Conservation (phyloP, 2,329 filamentous ascomycete genomes). For the Fusarium sp. region DNA sequence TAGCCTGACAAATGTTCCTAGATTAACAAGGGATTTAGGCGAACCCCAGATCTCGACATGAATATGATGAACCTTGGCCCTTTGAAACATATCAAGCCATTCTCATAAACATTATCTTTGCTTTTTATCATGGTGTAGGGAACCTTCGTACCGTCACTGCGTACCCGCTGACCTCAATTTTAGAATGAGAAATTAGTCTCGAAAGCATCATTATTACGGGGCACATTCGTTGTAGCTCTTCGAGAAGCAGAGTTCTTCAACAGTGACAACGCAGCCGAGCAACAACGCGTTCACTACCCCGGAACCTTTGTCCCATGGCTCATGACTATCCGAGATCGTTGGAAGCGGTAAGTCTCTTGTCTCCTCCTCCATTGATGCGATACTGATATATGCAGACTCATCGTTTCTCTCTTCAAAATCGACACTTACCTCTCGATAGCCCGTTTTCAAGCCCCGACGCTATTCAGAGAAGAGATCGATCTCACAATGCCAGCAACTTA, state of each 20-base stretch:
- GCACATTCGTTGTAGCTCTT: conserved; percentile 47
- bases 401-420: conserved; percentile 50
- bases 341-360: conserved; percentile 46
- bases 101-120: conserved; percentile 53
- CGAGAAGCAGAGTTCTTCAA: conserved; percentile 51
- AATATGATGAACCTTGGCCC: conserved; percentile 41
- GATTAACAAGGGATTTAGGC: conserved; percentile 16
- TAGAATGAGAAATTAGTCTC: conserved; percentile 48
- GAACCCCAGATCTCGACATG: conserved; percentile 19
- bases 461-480: conserved; percentile 52
- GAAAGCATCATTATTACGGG: conserved; percentile 47
- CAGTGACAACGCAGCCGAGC: conserved; percentile 46
- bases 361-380: rapidly evolving
- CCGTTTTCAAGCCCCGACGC: conserved; percentile 44
- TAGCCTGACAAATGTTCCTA: not conserved
- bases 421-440: conserved; percentile 50
- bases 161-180: not conserved
- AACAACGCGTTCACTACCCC: conserved; percentile 48
- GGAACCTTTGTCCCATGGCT: conserved; percentile 52
- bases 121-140: conserved; percentile 49
- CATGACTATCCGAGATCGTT: conserved; percentile 44
- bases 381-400: conserved; percentile 42
- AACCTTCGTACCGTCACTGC: rapidly evolving
- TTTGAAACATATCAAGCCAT: conserved; percentile 48
- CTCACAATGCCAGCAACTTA: conserved; percentile 48